Evolutionary conservation across 768 basidiomycete genomes (phyloP), one percentile per base, ranked within the genome.

Genomic region (Hericium erinaceus): DNA sequence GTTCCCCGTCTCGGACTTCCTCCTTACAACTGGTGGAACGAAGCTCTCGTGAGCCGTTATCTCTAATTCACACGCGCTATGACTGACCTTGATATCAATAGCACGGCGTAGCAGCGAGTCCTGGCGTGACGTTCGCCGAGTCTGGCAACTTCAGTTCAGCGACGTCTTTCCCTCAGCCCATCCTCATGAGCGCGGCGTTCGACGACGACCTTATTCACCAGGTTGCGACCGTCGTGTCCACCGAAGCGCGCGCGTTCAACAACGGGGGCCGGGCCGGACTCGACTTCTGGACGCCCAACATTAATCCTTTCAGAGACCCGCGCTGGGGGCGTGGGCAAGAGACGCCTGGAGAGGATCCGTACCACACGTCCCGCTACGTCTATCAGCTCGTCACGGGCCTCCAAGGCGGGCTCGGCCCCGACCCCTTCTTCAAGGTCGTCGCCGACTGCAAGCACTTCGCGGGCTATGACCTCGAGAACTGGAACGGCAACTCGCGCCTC

Each of bases 281-380:
- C 16, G 79, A 81, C 65, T 82, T 73, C 64, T 83, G 76, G 65
- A 81, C 82, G 0, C 82, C 81, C 5, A 83, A 83, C 59, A 68
- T 71, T 40, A 69, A 68, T 58, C 67, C 81, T 0, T 83, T 83
- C 73, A 81, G 76, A 57, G 82, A 84, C 59, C 81, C 82, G 46
- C 80, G 81, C 12, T 83, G 82, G 81, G 81, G 81, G 6, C 72
- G 81, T 48, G 81, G 81, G 0, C 81, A 82, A 61, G 82, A 83
- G 67, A 83, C 81, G 0, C 81, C 80, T 6, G 81, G 81, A 55
- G 81, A 84, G 67, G 82, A 84, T 52, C 76, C 81, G 0, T 80
- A 74, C 68, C 79, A 77, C 58, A 69, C 77, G 33, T 65, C 77
- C 0, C 75, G 75, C 69, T 84, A 83, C 58, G 80, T 81, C 20